phyloP scores from a whole-genome alignment of 306 rosid genomes.

The Sphenostylis stenocarpa region DNA sequence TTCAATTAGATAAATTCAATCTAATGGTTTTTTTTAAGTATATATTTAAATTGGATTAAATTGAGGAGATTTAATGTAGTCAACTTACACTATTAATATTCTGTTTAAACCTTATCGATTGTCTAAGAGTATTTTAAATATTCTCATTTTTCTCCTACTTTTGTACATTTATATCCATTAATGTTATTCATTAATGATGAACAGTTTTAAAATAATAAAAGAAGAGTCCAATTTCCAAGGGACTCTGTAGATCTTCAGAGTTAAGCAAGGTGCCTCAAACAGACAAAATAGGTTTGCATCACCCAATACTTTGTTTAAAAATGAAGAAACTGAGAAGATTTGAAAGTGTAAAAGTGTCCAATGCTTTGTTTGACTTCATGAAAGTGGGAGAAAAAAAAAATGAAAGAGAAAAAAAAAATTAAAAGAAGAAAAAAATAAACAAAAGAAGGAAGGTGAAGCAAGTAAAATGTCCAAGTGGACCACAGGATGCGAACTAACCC shows the following conservation, averaged over 20 bases:
- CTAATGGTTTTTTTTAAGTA: too few relatives aligned
- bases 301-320: background rate
- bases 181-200: background rate
- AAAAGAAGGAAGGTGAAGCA: too few relatives aligned
- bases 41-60: too few relatives aligned
- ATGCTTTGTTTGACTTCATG: background rate
- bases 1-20: too few relatives aligned
- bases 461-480: too few relatives aligned
- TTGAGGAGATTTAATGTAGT: too few relatives aligned
- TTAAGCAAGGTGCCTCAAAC: constrained; percentile 22
- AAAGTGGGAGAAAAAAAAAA: background rate
- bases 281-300: constrained; percentile 34
- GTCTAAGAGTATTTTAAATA: too few relatives aligned
- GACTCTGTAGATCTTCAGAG: background rate
- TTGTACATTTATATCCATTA: too few relatives aligned
- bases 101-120: too few relatives aligned
- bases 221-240: background rate
- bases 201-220: background rate
- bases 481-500: too few relatives aligned
- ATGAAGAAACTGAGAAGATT: background rate
- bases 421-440: background rate
- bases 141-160: too few relatives aligned
- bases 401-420: background rate
- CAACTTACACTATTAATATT: too few relatives aligned
- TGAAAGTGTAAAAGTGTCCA: background rate